Evolutionary conservation across 768 basidiomycete species (phyloP), one percentile per base, ranked within the genome.

Genomic region (Lactifluus hygrophoroides): DNA sequence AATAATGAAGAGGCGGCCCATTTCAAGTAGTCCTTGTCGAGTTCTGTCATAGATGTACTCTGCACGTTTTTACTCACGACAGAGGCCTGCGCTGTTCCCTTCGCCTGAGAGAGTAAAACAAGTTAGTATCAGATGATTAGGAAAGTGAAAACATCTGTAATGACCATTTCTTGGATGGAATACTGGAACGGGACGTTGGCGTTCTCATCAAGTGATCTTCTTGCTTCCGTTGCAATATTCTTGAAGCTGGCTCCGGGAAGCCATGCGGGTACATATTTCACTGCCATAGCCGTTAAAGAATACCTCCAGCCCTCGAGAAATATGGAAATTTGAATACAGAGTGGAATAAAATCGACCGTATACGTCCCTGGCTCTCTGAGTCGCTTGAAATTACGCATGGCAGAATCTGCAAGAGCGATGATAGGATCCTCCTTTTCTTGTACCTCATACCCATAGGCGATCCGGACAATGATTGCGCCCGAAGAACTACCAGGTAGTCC

Each of bases 321-420:
- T 35, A 5, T 32, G 32, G 14, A 0, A 13, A 17, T 13, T 37
- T 57, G 51, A 66, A 57, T 60, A 72, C 74, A 52, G 23, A 46
- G 30, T 11, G 62, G 64, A 65, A 75, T 21, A 65, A 65, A 30
- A 49, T 68, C 67, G 5, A 68, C 66, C 28, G 64, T 69, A 35
- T 70, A 68, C 38, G 67, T 66, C 4, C 74, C 74, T 13, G 75
- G 64, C 7, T 49, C 32, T 17, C 56, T 50, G 27, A 55, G 54
- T 13, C 28, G 43, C 19, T 58, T 50, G 17, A 67, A 55, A 21
- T 48, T 21, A 25, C 55, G 35, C 30, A 58, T 57, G 16, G 59
- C 48, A 1, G 65, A 57, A 23, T 66, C 46, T 25, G 58, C 46
- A 19, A 55, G 37, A 16, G 9, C 38, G 1, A 60, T 37, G 32